These are phyloP conservation scores for Termitomyces titanicus DNA, from an alignment of 768 basidiomycete species.

Conservation along the genomic window DNA sequence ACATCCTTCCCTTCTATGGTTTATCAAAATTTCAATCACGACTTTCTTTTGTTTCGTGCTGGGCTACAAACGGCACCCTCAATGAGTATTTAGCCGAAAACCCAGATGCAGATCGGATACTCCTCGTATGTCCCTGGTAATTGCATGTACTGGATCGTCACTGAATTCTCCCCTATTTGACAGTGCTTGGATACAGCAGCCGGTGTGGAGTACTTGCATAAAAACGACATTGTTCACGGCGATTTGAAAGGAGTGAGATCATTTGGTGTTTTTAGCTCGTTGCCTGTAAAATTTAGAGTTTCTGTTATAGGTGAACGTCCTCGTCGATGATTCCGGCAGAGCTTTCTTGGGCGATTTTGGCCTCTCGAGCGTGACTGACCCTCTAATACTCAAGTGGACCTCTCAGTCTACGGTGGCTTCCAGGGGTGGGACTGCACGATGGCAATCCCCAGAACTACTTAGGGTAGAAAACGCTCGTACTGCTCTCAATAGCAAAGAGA, in stretches of 20 bases:
- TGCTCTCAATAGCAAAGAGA: constrained; percentile 13
- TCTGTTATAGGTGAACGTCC: constrained; percentile 19
- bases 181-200: constrained; percentile 20
- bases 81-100: constrained; percentile 22
- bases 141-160: not conserved
- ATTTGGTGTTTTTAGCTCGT: not conserved
- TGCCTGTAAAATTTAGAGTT: not conserved
- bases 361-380: constrained; percentile 17
- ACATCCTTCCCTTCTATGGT: constrained; percentile 28
- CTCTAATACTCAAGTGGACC: constrained; percentile 13
- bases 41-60: constrained; percentile 32
- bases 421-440: constrained; percentile 19
- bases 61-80: constrained; percentile 21
- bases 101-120: constrained; percentile 19
- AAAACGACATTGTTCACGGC: not conserved
- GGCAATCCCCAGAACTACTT: constrained; percentile 25
- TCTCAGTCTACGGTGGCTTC: constrained; percentile 10
- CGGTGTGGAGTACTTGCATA: constrained; percentile 16
- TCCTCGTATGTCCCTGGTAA: constrained; percentile 24
- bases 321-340: constrained; percentile 17
- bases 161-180: not conserved
- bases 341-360: constrained; percentile 26
- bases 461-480: not conserved
- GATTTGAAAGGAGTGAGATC: not conserved
- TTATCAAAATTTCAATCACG: constrained; percentile 17